Percentiles rank a stretch among this genome's conserved stretches.
Evolutionary conservation across 768 basidiomycete species (phyloP).

Genomic region (Neoboletus magnificus): DNA sequence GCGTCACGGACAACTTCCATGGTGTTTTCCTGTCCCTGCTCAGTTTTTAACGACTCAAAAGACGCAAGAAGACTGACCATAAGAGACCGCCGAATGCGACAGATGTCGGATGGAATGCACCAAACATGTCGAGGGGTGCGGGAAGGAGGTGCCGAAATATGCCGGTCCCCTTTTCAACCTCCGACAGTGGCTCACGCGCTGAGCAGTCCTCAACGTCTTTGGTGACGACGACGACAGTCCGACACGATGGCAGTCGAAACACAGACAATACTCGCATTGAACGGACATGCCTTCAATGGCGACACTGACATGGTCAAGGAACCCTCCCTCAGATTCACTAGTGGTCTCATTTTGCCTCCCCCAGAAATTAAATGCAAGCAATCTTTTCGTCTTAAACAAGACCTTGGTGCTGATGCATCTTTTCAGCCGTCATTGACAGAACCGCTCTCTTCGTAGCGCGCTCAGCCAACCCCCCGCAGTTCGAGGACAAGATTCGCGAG

Average conservation of each 20-base stretch:
- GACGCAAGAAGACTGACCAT: constrained; percentile 50
- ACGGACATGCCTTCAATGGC: constrained; percentile 41
- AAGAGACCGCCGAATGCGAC: constrained; percentile 74
- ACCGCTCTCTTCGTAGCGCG: constrained; percentile 90
- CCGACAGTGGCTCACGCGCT: constrained; percentile 13
- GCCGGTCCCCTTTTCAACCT: constrained; percentile 27
- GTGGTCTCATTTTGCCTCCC: constrained; percentile 91
- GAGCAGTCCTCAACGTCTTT: constrained; percentile 5
- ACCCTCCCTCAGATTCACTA: constrained; percentile 55
- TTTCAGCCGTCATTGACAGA: constrained; percentile 87
- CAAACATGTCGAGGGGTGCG: constrained; percentile 58
- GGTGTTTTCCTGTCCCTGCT: constrained; percentile 75
- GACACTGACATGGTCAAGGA: constrained; percentile 41
- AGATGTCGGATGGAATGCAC: constrained; percentile 74
- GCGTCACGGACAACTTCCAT: constrained; percentile 86
- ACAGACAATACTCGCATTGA: constrained; percentile 36
- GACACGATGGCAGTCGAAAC: constrained; percentile 48
- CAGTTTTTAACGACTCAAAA: background rate
- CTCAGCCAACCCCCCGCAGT: constrained; percentile 88
- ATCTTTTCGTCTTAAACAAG: background rate
- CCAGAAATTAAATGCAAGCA: constrained; percentile 87
- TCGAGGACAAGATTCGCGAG: constrained; percentile 97
- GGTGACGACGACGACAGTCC: constrained; percentile 17
- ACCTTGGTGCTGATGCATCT: constrained; percentile 4
- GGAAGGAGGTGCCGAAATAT: constrained; percentile 17